Percentiles rank a stretch among this genome's conserved stretches.
phyloP scores from a whole-genome alignment of 352 stramenopile genomes.

The Phytophthora uliginosa region DNA sequence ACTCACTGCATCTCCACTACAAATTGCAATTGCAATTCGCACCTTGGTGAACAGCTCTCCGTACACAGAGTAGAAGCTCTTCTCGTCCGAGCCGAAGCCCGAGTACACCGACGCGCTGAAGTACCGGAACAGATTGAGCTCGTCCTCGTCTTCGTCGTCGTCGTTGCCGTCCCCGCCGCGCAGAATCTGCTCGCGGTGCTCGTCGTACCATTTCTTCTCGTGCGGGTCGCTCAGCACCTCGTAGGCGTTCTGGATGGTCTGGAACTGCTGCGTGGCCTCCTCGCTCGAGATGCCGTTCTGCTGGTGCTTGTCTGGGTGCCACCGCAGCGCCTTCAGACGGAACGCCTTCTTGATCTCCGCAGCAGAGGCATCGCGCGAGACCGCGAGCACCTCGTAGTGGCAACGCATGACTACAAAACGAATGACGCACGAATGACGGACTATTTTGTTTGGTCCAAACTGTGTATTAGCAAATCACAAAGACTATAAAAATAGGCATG shows the following conservation, averaged over 20 bases:
- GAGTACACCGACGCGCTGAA: conserved; percentile 84
- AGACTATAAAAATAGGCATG: neutral
- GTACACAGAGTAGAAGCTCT: conserved; percentile 87
- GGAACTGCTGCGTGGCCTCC: conserved; percentile 84
- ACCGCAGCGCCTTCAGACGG: conserved; percentile 76
- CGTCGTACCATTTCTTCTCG: conserved; percentile 92
- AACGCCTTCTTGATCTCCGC: conserved; percentile 86
- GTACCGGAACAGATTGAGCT: conserved; percentile 83
- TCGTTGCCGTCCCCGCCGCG: conserved; percentile 63
- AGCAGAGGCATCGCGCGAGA: conserved; percentile 63
- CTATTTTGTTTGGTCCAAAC: neutral
- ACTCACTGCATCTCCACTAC: neutral
- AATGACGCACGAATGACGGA: neutral
- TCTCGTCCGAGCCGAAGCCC: conserved; percentile 78
- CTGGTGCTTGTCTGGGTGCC: conserved; percentile 91
- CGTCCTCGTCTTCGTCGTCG: conserved; percentile 48
- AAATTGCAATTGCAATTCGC: neutral
- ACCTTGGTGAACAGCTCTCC: conserved; percentile 77
- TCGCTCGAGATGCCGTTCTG: conserved; percentile 74
- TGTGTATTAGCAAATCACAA: neutral
- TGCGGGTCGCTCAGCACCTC: conserved; percentile 88
- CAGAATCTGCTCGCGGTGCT: conserved; percentile 89
- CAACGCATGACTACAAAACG: conserved; percentile 63
- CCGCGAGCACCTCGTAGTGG: conserved; percentile 86
- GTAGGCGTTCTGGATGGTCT: conserved; percentile 90